These are phyloP conservation scores for Petunia secreta DNA, from an alignment of 257 asterid genomes.

Conservation along the genomic window DNA sequence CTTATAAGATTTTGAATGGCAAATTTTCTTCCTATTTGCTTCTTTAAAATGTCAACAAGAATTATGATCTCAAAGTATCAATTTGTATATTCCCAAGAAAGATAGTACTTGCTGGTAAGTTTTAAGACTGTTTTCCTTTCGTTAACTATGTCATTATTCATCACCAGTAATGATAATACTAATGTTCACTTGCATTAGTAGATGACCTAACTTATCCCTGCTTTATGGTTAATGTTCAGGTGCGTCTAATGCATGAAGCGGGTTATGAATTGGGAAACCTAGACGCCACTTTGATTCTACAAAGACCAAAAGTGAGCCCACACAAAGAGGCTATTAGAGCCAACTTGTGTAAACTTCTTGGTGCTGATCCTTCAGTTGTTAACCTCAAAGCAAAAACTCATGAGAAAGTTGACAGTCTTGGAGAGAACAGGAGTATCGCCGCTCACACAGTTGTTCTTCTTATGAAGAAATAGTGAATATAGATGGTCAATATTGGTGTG, in stretches of 20 bases:
- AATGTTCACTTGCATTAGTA: neutral
- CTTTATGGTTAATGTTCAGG: slow-evolving; percentile 48
- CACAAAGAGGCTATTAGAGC: slow-evolving; percentile 85
- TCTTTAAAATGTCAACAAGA: neutral
- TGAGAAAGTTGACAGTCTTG: slow-evolving; percentile 96
- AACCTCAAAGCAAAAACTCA: slow-evolving; percentile 96
- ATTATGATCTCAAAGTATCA: too few relatives aligned
- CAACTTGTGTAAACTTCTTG: slow-evolving; percentile 74
- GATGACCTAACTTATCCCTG: slow-evolving; percentile 25
- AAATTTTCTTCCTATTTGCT: neutral
- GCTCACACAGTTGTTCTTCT: slow-evolving; percentile 95
- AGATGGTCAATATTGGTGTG: neutral
- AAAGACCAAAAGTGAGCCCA: slow-evolving; percentile 91
- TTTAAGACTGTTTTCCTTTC: neutral
- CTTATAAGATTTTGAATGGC: neutral
- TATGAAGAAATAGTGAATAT: slow-evolving; percentile 50
- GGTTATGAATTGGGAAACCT: slow-evolving; percentile 90
- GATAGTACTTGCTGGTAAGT: neutral
- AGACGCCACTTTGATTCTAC: slow-evolving; percentile 91
- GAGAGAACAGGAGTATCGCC: slow-evolving; percentile 96
- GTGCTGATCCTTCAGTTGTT: slow-evolving; percentile 81
- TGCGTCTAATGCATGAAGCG: slow-evolving; percentile 89
- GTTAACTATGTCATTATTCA: neutral
- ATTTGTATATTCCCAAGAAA: too few relatives aligned
- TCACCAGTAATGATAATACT: neutral